Percentiles rank a stretch among this genome's conserved stretches.
Conservation (phyloP, 2,329 filamentous ascomycete genomes). For the Neopestalotiopsis rosae region DNA sequence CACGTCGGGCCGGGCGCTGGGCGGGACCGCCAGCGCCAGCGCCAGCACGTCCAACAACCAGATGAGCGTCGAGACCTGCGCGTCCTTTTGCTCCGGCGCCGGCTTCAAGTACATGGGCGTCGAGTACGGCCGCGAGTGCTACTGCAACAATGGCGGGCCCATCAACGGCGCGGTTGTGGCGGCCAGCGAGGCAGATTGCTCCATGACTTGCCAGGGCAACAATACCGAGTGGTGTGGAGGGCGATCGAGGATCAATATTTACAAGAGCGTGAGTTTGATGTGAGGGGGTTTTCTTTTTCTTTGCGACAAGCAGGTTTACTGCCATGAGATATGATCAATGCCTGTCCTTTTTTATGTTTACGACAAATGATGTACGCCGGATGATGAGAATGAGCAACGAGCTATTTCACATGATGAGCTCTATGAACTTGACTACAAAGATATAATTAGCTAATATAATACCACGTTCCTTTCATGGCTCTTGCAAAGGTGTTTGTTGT, state of each 20-base stretch:
- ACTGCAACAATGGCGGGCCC: constrained; percentile 27
- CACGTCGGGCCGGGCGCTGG: constrained; percentile 23
- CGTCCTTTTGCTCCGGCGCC: constrained; percentile 23
- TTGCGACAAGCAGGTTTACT: not conserved
- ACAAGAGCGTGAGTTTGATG: constrained; percentile 4
- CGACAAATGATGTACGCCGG: not conserved
- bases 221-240: constrained; percentile 24
- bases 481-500: too few relatives aligned
- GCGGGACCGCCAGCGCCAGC: constrained; percentile 2
- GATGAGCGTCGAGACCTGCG: constrained; percentile 26
- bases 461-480: too few relatives aligned
- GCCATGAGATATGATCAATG: not conserved
- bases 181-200: constrained; percentile 22
- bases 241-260: constrained; percentile 21
- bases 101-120: constrained; percentile 27
- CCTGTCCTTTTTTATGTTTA: not conserved
- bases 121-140: constrained; percentile 28
- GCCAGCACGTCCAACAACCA: constrained; percentile 16
- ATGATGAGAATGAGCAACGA: not conserved
- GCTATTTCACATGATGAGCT: too few relatives aligned
- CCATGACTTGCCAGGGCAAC: constrained; percentile 24
- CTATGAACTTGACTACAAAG: too few relatives aligned
- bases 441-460: too few relatives aligned
- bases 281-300: not conserved
- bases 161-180: constrained; percentile 22